Percentiles rank a stretch among this genome's conserved stretches.
These are phyloP conservation scores for Diaporthe longicolla DNA, from an alignment of 2,329 filamentous ascomycete species.

Conservation along the genomic window DNA sequence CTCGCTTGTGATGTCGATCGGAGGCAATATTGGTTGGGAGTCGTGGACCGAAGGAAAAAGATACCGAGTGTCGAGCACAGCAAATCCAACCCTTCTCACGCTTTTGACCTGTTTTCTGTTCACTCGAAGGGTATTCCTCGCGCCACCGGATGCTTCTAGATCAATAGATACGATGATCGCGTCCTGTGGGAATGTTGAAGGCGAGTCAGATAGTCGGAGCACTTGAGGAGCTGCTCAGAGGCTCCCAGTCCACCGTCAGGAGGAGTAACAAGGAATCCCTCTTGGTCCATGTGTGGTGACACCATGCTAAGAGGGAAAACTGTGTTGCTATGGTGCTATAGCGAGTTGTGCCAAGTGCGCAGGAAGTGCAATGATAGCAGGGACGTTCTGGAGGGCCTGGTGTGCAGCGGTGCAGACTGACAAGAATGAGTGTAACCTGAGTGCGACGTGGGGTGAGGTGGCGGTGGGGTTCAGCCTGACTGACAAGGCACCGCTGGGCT, in stretches of 20 bases:
- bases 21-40: not conserved
- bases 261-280: slow-evolving; percentile 8
- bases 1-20: not conserved
- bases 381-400: too few relatives aligned
- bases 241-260: slow-evolving; percentile 27
- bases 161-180: slow-evolving; percentile 25
- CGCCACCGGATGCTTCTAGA: slow-evolving; percentile 28
- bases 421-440: too few relatives aligned
- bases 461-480: not conserved
- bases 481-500: not conserved
- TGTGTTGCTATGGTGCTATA: too few relatives aligned
- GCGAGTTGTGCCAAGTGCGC: too few relatives aligned
- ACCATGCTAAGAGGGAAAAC: not conserved
- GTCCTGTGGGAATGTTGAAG: not conserved
- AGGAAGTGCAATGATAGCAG: too few relatives aligned
- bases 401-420: too few relatives aligned
- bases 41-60: slow-evolving; percentile 5
- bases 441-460: too few relatives aligned
- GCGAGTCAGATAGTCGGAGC: slow-evolving; percentile 8
- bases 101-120: slow-evolving; percentile 28
- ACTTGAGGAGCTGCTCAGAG: slow-evolving; percentile 10
- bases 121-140: not conserved
- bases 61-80: slow-evolving; percentile 18
- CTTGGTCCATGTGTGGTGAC: not conserved
- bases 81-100: slow-evolving; percentile 22